phyloP scores from a whole-genome alignment of 164 flowering plant species.

The Vitis riparia region DNA sequence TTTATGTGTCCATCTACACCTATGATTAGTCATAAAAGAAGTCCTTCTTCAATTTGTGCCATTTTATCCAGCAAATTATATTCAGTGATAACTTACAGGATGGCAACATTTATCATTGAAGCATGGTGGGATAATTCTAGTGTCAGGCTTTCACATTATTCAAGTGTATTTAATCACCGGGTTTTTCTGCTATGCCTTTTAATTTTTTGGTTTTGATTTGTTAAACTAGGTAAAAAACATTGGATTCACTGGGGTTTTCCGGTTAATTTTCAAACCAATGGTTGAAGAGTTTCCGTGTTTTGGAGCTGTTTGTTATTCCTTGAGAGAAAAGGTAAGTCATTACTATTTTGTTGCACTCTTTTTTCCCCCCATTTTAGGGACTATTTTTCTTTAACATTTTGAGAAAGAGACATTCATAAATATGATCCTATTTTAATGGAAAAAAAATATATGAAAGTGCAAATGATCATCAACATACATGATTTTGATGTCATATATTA shows the following conservation, averaged over 20 bases:
- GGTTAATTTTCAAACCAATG: constrained; percentile 91
- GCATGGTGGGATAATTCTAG: no score
- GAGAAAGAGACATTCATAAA: not conserved
- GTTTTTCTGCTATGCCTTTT: not conserved
- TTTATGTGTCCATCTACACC: no score
- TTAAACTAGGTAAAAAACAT: constrained; percentile 78
- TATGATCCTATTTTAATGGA: not conserved
- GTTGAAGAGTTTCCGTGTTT: constrained; percentile 90
- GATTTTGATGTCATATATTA: not conserved
- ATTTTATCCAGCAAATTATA: no score
- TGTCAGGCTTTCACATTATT: not conserved
- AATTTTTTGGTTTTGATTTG: not conserved
- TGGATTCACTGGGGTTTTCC: constrained; percentile 94
- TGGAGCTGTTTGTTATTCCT: constrained; percentile 88
- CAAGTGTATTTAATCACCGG: not conserved
- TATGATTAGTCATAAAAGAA: no score
- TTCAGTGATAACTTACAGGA: no score
- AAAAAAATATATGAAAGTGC: not conserved
- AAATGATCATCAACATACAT: not conserved
- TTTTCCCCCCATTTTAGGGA: not conserved
- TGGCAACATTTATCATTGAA: no score
- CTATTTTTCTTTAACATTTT: not conserved
- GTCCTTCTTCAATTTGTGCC: no score
- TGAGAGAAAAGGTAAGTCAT: constrained; percentile 75
- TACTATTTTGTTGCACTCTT: not conserved